These are phyloP conservation scores for Linnemannia exigua DNA, from an alignment of 192 early-diverging fungal genomes.

Conservation along the genomic window DNA sequence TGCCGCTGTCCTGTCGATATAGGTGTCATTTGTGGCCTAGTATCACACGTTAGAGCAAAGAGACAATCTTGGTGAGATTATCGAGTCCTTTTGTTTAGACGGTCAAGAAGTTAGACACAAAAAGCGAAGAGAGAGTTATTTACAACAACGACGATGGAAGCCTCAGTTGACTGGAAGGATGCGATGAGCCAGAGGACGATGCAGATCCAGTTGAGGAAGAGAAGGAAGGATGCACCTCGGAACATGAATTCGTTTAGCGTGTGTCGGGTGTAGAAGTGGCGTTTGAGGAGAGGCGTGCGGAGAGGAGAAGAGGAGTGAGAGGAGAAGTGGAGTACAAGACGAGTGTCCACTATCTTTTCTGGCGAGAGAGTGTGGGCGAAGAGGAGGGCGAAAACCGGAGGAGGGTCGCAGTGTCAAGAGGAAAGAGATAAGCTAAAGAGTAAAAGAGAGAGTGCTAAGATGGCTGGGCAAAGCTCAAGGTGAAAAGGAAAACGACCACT, in stretches of 20 bases:
- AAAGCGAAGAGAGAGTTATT: background rate
- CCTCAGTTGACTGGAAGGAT: slow-evolving; percentile 42
- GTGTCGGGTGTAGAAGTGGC: background rate
- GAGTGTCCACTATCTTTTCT: too few species aligned
- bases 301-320: background rate
- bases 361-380: background rate
- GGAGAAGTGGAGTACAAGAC: background rate
- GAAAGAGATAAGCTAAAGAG: background rate
- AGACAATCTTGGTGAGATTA: background rate
- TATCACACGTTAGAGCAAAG: background rate
- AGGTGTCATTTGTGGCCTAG: slow-evolving; percentile 70
- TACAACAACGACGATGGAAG: slow-evolving; percentile 59
- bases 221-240: slow-evolving; percentile 44
- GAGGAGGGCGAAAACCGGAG: background rate
- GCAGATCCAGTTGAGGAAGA: slow-evolving; percentile 41
- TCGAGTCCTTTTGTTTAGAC: background rate
- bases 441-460: too few species aligned
- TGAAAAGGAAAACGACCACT: background rate
- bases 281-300: background rate
- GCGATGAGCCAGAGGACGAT: slow-evolving; percentile 45
- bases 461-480: background rate
- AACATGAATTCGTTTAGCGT: slow-evolving; percentile 23
- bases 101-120: background rate
- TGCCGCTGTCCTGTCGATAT: slow-evolving; percentile 81
- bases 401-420: too few species aligned